Conservation (phyloP, 176 grass and related monocot species). For the Poa pratensis region DNA sequence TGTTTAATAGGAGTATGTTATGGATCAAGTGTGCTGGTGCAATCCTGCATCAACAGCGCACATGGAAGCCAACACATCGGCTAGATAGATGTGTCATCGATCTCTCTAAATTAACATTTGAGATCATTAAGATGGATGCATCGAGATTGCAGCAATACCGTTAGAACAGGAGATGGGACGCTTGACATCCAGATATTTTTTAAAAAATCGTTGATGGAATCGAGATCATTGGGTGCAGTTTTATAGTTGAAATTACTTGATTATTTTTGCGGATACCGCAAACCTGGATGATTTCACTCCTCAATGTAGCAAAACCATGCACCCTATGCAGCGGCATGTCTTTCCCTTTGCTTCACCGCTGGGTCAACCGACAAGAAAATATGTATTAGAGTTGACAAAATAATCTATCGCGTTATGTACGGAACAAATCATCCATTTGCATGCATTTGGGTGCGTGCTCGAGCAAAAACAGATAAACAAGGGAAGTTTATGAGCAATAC, state of each 20-base stretch:
- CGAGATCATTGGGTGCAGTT: slow-evolving; percentile 21
- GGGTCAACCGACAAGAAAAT: slow-evolving; percentile 5
- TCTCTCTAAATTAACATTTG: slow-evolving; percentile 25
- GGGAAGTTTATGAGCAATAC: neutral
- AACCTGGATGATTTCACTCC: slow-evolving; percentile 8
- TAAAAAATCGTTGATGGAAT: slow-evolving; percentile 18
- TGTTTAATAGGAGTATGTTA: slow-evolving; percentile 24
- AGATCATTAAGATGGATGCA: slow-evolving; percentile 7
- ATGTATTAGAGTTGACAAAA: slow-evolving; percentile 1
- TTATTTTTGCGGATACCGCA: neutral
- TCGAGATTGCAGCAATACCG: slow-evolving; percentile 47
- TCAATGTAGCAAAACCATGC: slow-evolving; percentile 38
- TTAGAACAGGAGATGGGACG: slow-evolving; percentile 38
- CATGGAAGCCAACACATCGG: slow-evolving; percentile 38
- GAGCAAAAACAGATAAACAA: too few species aligned
- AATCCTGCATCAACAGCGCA: slow-evolving; percentile 33
- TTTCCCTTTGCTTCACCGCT: slow-evolving; percentile 28
- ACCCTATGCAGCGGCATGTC: slow-evolving; percentile 37
- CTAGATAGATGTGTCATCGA: slow-evolving; percentile 21
- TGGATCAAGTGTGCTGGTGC: slow-evolving; percentile 28
- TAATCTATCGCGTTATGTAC: neutral
- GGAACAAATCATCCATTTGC: slow-evolving; percentile 9
- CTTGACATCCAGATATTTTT: slow-evolving; percentile 31
- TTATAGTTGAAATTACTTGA: slow-evolving; percentile 21
- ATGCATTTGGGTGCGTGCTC: neutral